Evolutionary conservation across 2,329 filamentous ascomycete species (phyloP).

Genomic region (Penicillium sp.): DNA sequence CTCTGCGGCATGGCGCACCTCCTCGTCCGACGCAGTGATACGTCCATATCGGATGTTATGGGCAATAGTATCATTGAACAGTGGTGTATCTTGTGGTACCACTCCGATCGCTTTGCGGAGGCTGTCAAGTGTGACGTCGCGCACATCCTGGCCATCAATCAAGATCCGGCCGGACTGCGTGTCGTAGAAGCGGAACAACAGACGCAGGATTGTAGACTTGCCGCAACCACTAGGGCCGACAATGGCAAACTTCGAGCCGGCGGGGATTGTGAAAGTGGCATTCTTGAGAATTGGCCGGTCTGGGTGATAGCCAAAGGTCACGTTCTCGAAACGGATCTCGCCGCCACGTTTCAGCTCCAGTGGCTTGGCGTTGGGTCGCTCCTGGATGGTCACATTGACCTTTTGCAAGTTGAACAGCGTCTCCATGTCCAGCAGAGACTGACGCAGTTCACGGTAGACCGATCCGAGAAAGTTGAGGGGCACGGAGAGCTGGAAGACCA

Average conservation of each 20-base stretch:
- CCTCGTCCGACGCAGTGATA: slow-evolving; percentile 67
- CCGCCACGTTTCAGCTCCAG: slow-evolving; percentile 71
- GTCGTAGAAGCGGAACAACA: slow-evolving; percentile 94
- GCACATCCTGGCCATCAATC: slow-evolving; percentile 89
- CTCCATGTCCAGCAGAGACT: slow-evolving; percentile 96
- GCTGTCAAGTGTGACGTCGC: slow-evolving; percentile 74
- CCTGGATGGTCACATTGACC: slow-evolving; percentile 82
- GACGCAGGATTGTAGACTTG: slow-evolving; percentile 85
- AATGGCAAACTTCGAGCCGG: slow-evolving; percentile 91
- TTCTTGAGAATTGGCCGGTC: slow-evolving; percentile 84
- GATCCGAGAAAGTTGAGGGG: slow-evolving; percentile 97
- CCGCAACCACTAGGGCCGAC: slow-evolving; percentile 94
- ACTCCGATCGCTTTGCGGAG: slow-evolving; percentile 84
- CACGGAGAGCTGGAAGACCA: slow-evolving; percentile 95
- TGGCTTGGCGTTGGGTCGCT: slow-evolving; percentile 67
- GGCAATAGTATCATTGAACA: slow-evolving; percentile 95
- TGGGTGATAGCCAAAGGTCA: slow-evolving; percentile 84
- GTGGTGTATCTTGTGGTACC: slow-evolving; percentile 91
- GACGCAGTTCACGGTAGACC: slow-evolving; percentile 90
- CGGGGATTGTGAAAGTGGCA: slow-evolving; percentile 81
- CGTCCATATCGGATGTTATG: slow-evolving; percentile 94
- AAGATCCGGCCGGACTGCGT: slow-evolving; percentile 77
- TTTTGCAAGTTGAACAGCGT: slow-evolving; percentile 96
- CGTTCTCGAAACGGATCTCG: slow-evolving; percentile 90
- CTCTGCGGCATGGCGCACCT: slow-evolving; percentile 71